These are phyloP conservation scores for Stereocaulon alpinum DNA, from an alignment of 495 filamentous ascomycete species.

Conservation along the genomic window DNA sequence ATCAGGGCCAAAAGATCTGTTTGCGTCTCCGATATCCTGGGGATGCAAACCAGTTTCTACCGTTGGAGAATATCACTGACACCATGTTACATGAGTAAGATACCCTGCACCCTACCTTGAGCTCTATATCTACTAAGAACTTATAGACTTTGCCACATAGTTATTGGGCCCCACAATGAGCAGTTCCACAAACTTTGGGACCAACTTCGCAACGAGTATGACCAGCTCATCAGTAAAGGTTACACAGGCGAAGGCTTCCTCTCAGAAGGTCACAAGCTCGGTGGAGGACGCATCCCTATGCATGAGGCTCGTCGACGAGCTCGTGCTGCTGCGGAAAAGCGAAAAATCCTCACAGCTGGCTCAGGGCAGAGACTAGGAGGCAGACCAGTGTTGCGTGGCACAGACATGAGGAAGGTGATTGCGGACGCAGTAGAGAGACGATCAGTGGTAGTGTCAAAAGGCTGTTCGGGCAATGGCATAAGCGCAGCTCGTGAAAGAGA, in stretches of 20 bases:
- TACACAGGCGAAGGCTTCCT: slow-evolving; percentile 91
- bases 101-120: neutral
- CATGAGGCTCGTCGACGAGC: slow-evolving; percentile 71
- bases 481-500: slow-evolving; percentile 34
- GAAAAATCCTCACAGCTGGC: slow-evolving; percentile 45
- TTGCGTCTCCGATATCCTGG: slow-evolving; percentile 70
- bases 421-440: slow-evolving; percentile 62
- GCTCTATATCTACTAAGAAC: neutral
- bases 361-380: slow-evolving; percentile 72
- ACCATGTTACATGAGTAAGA: slow-evolving; percentile 88
- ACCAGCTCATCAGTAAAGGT: slow-evolving; percentile 62
- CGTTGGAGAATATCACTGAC: slow-evolving; percentile 68
- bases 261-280: slow-evolving; percentile 60
- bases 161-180: slow-evolving; percentile 70
- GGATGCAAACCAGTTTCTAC: slow-evolving; percentile 69
- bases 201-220: slow-evolving; percentile 75
- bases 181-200: slow-evolving; percentile 82
- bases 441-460: slow-evolving; percentile 48
- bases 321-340: slow-evolving; percentile 64
- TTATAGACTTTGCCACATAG: slow-evolving; percentile 65
- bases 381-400: slow-evolving; percentile 44
- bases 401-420: slow-evolving; percentile 66
- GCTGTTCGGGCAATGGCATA: slow-evolving; percentile 56
- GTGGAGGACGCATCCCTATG: slow-evolving; percentile 53
- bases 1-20: slow-evolving; percentile 66